These are phyloP conservation scores for Diaporthe eres DNA, from an alignment of 2,329 filamentous ascomycete genomes.

Conservation along the genomic window DNA sequence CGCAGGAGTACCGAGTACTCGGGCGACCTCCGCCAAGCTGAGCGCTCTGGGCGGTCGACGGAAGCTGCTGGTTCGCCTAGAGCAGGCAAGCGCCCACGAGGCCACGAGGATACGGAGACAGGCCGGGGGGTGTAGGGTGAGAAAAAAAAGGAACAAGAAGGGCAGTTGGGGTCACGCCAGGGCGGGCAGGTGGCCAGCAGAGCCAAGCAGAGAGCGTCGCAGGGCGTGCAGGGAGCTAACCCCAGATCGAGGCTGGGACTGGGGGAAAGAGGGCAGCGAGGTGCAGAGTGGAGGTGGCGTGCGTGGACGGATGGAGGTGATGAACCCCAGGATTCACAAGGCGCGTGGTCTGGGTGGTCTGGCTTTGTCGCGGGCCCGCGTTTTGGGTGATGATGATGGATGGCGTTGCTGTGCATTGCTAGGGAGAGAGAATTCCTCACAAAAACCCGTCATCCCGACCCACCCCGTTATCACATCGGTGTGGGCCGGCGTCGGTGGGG, in stretches of 20 bases:
- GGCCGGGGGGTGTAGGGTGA: neutral
- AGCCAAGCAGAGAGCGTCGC: neutral
- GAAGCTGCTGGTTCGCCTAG: slow-evolving; percentile 6
- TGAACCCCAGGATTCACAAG: slow-evolving; percentile 34
- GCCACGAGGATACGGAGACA: slow-evolving; percentile 35
- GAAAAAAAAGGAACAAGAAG: neutral
- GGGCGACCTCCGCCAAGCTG: slow-evolving; percentile 37
- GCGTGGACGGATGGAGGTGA: slow-evolving; percentile 8
- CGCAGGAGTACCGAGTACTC: slow-evolving; percentile 27
- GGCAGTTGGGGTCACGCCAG: slow-evolving; percentile 2
- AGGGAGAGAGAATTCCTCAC: slow-evolving; percentile 27
- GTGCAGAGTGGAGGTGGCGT: slow-evolving; percentile 6
- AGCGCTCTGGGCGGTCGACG: neutral
- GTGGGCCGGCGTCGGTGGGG: slow-evolving; percentile 16
- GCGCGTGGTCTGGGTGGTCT: slow-evolving; percentile 37
- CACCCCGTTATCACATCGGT: slow-evolving; percentile 39
- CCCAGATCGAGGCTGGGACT: slow-evolving; percentile 37
- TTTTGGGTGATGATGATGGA: slow-evolving; percentile 5
- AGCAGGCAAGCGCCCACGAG: slow-evolving; percentile 32
- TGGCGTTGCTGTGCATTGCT: slow-evolving; percentile 23
- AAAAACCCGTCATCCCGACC: slow-evolving; percentile 34
- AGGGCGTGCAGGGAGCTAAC: slow-evolving; percentile 32
- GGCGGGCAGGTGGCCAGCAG: slow-evolving; percentile 2
- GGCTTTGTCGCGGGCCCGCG: slow-evolving; percentile 26
- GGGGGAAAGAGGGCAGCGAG: slow-evolving; percentile 27